Evolutionary conservation across 306 rosid genomes (phyloP), one percentile per base, ranked within the genome.

Genomic region (Quercus rubra): DNA sequence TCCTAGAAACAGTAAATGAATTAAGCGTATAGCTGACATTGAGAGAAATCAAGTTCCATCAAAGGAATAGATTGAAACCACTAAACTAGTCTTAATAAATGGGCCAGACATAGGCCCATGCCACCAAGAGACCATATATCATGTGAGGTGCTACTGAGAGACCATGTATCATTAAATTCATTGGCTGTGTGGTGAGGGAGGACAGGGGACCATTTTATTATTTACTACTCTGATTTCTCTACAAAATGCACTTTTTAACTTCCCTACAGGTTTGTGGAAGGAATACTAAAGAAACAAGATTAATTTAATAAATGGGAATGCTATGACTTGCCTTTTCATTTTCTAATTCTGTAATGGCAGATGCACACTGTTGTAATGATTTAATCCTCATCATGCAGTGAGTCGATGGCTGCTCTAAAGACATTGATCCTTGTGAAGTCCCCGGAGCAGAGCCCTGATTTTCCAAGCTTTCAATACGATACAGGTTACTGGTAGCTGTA

Each of bases 381-480:
- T 88, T 93, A 21, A 96, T 82, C 87, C 97, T 85, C 41, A 89
- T 90, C 88, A 83, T 85, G 91, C 92, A 91, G 85, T 92, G 77
- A 66, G 89, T 76, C 62, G 98, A 93, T 82, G 99, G 97, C 76
- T 92, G 96, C 86, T 93, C 96, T 66, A 85, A 79, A 72, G 91
- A 98, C 72, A 87, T 81, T 77, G 99, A 96, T 78, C 92, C 95
- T 75, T 85, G 92, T 43, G 97, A 90, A 57, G 92, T 89, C 86
- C 98, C 96, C 70, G 87, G 98, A 83, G 91, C 96, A 85, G 94
- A 93, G 82, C 89, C 92, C 86, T 83, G 98, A 89, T 97, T 91
- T 77, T 92, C 97, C 69, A 90, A 86, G 88, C 97, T 91, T 86
- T 94, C 99, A 76, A 88, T 81, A 77, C 79, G 90, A 86, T 71